These are phyloP conservation scores for Penicillium brasilianum DNA, from an alignment of 2,329 filamentous ascomycete genomes.

Conservation along the genomic window DNA sequence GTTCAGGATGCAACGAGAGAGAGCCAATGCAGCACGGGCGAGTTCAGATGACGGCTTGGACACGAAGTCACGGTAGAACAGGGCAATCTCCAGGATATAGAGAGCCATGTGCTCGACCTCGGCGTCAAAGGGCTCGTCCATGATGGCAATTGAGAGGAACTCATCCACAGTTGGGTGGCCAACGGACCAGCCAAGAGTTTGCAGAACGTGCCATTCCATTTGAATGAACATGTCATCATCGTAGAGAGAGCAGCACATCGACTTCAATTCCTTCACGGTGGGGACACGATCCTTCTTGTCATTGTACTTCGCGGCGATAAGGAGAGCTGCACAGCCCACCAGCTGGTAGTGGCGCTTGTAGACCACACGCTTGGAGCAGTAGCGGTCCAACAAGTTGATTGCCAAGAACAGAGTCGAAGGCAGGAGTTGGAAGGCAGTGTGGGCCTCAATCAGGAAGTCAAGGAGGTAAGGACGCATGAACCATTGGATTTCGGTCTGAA, in stretches of 20 bases:
- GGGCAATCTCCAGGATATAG: conserved; percentile 91
- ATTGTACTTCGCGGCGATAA: conserved; percentile 98
- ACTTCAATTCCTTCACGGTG: conserved; percentile 94
- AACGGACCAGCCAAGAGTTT: conserved; percentile 94
- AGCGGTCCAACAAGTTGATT: conserved; percentile 94
- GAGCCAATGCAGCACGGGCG: conserved; percentile 82
- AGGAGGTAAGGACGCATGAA: conserved; percentile 98
- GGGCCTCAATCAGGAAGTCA: conserved; percentile 96
- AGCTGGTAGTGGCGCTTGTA: conserved; percentile 99
- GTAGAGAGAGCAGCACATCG: conserved; percentile 98
- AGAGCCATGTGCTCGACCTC: conserved; percentile 94
- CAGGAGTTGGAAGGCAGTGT: conserved; percentile 89
- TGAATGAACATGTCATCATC: conserved; percentile 99
- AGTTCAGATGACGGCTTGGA: conserved; percentile 89
- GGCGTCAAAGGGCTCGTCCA: conserved; percentile 74
- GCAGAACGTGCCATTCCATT: conserved; percentile 99
- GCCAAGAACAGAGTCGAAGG: conserved; percentile 96
- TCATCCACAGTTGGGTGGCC: conserved; percentile 95
- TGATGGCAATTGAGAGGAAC: conserved; percentile 85
- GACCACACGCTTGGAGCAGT: conserved; percentile 96
- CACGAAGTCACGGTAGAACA: conserved; percentile 97
- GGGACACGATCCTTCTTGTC: conserved; percentile 99
- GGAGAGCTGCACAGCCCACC: conserved; percentile 90
- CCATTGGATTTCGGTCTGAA: conserved; percentile 99
- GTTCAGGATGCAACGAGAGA: conserved; percentile 84